Percentiles rank a stretch among this genome's conserved stretches.
Conservation (phyloP, 2,329 filamentous ascomycete species). For the Alternaria hordeiaustralica region DNA sequence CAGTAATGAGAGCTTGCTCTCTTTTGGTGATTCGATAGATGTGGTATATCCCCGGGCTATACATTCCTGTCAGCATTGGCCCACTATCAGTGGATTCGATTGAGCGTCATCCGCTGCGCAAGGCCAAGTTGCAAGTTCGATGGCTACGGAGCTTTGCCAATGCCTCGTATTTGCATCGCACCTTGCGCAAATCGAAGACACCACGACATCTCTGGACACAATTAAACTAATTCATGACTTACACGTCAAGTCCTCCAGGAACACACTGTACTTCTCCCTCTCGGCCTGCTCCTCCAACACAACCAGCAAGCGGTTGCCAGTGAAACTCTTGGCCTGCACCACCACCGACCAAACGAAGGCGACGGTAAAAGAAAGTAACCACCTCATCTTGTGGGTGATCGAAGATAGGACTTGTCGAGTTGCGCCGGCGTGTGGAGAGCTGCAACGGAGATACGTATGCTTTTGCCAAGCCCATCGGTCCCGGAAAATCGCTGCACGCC, state of each 20-base stretch:
- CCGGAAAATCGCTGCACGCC: constrained; percentile 34
- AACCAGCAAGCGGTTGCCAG: constrained; percentile 81
- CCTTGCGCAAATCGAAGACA: neutral
- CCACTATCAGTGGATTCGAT: neutral
- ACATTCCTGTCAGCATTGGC: constrained; percentile 11
- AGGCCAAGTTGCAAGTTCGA: constrained; percentile 19
- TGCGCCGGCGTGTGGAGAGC: constrained; percentile 10
- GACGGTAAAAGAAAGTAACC: constrained; percentile 70
- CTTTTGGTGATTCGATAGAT: constrained; percentile 70
- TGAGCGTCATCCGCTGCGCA: neutral
- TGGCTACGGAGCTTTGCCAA: constrained; percentile 2
- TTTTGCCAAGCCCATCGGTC: constrained; percentile 41
- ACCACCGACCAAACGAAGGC: constrained; percentile 70
- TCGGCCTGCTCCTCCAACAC: constrained; percentile 83
- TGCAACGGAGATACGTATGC: constrained; percentile 46
- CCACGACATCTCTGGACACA: neutral
- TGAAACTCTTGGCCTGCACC: constrained; percentile 77
- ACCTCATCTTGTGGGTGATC: constrained; percentile 70
- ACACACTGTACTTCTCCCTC: constrained; percentile 81
- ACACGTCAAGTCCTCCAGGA: constrained; percentile 76
- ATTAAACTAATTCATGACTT: constrained; percentile 38
- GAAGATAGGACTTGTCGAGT: constrained; percentile 26
- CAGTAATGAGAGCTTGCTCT: constrained; percentile 73
- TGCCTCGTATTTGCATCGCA: neutral
- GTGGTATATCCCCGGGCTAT: constrained; percentile 83